phyloP scores from a whole-genome alignment of 768 basidiomycete species.

The Kwoniella dejecticola region DNA sequence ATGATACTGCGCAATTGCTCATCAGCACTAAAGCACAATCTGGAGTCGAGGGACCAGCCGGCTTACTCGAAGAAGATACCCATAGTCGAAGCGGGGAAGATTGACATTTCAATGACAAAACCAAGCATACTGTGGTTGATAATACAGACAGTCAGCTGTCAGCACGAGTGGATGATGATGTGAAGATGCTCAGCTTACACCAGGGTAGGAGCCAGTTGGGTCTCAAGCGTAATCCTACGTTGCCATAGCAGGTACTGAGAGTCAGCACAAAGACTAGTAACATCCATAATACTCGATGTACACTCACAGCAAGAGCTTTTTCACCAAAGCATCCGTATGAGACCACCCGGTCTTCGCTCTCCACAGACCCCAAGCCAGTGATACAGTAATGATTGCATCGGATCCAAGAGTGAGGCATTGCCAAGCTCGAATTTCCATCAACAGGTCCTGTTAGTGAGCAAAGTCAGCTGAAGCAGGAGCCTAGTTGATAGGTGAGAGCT shows the following conservation, averaged over 20 bases:
- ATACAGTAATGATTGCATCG: conserved; percentile 37
- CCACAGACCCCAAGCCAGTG: conserved; percentile 27
- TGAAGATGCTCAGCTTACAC: conserved; percentile 5
- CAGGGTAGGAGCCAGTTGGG: conserved; percentile 12
- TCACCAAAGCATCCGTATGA: conserved; percentile 29
- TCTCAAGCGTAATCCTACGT: conserved; percentile 10
- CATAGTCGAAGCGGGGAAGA: conserved; percentile 1
- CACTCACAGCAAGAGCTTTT: conserved; percentile 4
- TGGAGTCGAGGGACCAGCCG: not conserved
- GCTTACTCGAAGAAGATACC: conserved; percentile 21
- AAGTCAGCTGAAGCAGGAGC: too few relatives aligned
- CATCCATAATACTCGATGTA: too few relatives aligned
- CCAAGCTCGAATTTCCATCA: not conserved
- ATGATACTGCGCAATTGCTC: not conserved
- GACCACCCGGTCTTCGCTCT: conserved; percentile 39
- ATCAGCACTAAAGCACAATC: not conserved
- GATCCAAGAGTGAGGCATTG: conserved; percentile 8
- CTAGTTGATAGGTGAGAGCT: too few relatives aligned
- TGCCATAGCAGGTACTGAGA: not conserved
- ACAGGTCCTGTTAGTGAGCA: not conserved
- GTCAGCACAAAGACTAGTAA: too few relatives aligned
- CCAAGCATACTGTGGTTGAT: not conserved
- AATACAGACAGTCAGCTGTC: not conserved
- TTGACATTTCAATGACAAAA: conserved; percentile 12
- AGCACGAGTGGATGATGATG: not conserved